phyloP scores from a whole-genome alignment of 2,329 filamentous ascomycete species.

The Atkinsonella texensis region DNA sequence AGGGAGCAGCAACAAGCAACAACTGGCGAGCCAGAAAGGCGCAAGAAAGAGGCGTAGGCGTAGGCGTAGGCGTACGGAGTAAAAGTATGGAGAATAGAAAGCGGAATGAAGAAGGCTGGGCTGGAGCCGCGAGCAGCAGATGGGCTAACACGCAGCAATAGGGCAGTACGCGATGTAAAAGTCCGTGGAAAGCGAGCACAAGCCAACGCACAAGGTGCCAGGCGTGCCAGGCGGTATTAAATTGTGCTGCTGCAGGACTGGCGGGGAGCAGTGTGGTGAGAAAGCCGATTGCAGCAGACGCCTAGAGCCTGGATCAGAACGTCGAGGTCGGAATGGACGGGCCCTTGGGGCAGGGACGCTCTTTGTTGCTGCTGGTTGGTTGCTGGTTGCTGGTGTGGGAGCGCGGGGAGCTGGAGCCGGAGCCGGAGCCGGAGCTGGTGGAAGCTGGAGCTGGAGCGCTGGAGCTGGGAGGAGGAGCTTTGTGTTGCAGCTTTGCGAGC shows the following conservation, averaged over 20 bases:
- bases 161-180: background rate
- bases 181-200: background rate
- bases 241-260: background rate
- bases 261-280: background rate
- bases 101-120: constrained; percentile 1
- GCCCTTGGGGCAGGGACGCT: background rate
- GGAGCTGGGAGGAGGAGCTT: no score
- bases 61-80: background rate
- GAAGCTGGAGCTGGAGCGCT: background rate
- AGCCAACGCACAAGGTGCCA: background rate
- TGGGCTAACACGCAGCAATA: background rate
- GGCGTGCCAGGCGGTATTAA: background rate
- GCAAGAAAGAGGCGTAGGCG: background rate
- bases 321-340: background rate
- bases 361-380: background rate
- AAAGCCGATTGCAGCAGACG: background rate
- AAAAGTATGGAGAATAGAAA: background rate
- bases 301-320: background rate
- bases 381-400: no score
- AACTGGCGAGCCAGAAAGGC: background rate
- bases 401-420: background rate
- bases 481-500: no score
- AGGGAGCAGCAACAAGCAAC: background rate
- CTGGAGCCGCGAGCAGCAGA: background rate
- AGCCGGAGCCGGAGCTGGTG: no score